Conservation (phyloP, 495 filamentous ascomycete genomes). For the Hypoxylon trugodes region DNA sequence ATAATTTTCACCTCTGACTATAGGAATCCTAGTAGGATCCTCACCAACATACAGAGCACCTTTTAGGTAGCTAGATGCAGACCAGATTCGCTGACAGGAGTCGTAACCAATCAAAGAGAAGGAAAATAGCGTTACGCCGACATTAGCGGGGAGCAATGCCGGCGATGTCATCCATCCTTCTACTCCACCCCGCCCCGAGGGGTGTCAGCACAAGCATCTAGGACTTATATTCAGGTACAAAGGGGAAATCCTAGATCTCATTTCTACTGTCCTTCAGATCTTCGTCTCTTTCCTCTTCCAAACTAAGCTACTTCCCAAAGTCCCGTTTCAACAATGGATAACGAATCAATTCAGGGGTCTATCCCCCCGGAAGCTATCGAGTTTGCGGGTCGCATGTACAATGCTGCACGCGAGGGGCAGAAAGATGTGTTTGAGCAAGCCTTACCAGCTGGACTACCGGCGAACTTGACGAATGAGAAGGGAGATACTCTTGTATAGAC, state of each 20-base stretch:
- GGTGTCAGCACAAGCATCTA: no score
- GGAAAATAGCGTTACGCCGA: neutral
- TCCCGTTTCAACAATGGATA: slow-evolving; percentile 24
- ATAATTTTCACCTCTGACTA: no score
- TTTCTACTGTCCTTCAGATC: no score
- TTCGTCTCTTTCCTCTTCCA: neutral
- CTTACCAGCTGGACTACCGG: slow-evolving; percentile 58
- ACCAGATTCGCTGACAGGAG: neutral
- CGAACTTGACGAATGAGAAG: slow-evolving; percentile 65
- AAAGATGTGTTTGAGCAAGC: slow-evolving; percentile 59
- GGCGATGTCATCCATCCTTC: slow-evolving; percentile 13
- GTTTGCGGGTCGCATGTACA: slow-evolving; percentile 60
- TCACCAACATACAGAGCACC: no score
- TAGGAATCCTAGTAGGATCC: no score
- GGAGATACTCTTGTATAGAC: slow-evolving; percentile 61
- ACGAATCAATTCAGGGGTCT: slow-evolving; percentile 2
- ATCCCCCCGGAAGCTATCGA: slow-evolving; percentile 60
- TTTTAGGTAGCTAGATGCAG: no score
- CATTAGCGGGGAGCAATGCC: neutral
- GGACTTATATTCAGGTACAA: no score
- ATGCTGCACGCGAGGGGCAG: slow-evolving; percentile 60
- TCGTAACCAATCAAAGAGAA: slow-evolving; percentile 3
- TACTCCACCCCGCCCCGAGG: neutral
- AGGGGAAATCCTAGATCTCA: no score
- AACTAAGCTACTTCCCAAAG: neutral